A percentile compares a stretch with the other conserved stretches of the same genome.
phyloP scores from a whole-genome alignment of 1,139 yeast species.

The Candida dubliniensis region DNA sequence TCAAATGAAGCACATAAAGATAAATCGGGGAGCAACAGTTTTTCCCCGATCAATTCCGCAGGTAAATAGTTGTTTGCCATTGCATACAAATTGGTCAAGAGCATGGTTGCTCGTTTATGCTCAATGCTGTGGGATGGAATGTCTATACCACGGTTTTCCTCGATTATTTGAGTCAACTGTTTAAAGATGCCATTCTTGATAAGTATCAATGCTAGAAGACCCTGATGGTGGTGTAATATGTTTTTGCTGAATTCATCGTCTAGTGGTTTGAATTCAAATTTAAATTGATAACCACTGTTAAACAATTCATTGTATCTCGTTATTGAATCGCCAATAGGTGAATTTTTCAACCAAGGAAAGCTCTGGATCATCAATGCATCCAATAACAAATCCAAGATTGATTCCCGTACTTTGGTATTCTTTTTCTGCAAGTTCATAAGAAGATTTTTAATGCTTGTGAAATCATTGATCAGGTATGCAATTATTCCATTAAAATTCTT shows the following conservation, averaged over 20 bases:
- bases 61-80: constrained; percentile 59
- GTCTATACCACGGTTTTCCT: constrained; percentile 36
- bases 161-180: constrained; percentile 48
- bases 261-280: constrained; percentile 10
- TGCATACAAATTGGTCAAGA: constrained; percentile 62
- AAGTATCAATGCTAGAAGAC: constrained; percentile 55
- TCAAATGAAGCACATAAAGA: constrained; percentile 15
- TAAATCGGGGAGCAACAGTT: constrained; percentile 18
- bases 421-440: constrained; percentile 64
- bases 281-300: constrained; percentile 1
- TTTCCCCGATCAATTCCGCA: constrained; percentile 21
- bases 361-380: constrained; percentile 65
- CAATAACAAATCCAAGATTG: constrained; percentile 67
- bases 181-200: constrained; percentile 57
- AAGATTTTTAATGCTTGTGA: constrained; percentile 57
- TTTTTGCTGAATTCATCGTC: constrained; percentile 18
- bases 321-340: constrained; percentile 35
- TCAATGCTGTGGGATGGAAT: too few species aligned
- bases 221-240: constrained; percentile 59
- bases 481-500: constrained; percentile 80
- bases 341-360: constrained; percentile 55
- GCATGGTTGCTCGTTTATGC: constrained; percentile 59
- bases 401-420: constrained; percentile 54
- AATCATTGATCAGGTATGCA: constrained; percentile 60
- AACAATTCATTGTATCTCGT: constrained; percentile 11